Conservation (phyloP, 1,139 yeast genomes). For the Diutina scorzettiae region DNA sequence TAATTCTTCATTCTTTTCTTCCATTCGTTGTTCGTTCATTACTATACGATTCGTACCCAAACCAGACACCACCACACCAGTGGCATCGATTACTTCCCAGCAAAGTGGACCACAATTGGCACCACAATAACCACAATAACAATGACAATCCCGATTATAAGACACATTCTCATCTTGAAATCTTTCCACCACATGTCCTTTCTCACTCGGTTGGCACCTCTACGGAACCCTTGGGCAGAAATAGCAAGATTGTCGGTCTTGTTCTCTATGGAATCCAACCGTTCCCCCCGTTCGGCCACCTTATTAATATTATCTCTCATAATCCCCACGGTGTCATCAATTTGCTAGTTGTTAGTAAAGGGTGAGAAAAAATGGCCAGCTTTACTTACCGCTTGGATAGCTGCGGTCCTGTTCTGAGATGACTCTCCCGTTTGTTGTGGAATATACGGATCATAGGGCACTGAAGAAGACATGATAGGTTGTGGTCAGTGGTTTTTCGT, state of each 20-base stretch:
- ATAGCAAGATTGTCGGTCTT: slow-evolving; percentile 90
- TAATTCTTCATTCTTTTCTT: too few species aligned
- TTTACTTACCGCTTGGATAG: slow-evolving; percentile 65
- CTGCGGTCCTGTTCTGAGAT: slow-evolving; percentile 62
- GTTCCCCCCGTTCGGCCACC: slow-evolving; percentile 91
- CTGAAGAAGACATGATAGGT: slow-evolving; percentile 71
- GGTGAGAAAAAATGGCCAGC: not conserved
- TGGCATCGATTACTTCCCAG: slow-evolving; percentile 16
- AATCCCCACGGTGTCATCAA: slow-evolving; percentile 93
- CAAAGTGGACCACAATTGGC: slow-evolving; percentile 86
- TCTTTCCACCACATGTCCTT: slow-evolving; percentile 99
- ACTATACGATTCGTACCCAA: too few species aligned
- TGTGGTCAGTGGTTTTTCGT: not conserved
- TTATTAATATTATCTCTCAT: slow-evolving; percentile 97
- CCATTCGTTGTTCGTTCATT: too few species aligned
- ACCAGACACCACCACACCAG: too few species aligned
- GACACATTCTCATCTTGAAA: slow-evolving; percentile 90
- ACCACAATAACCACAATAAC: slow-evolving; percentile 82
- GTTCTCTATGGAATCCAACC: slow-evolving; percentile 85
- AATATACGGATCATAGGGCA: slow-evolving; percentile 84
- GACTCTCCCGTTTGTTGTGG: slow-evolving; percentile 49
- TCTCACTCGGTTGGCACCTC: slow-evolving; percentile 96
- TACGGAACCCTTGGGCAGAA: slow-evolving; percentile 89
- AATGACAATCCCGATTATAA: slow-evolving; percentile 69
- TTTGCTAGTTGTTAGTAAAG: slow-evolving; percentile 40